A percentile compares a stretch with the other conserved stretches of the same genome.
These are phyloP conservation scores for Coccinonectria pachysandricola DNA, from an alignment of 2,329 filamentous ascomycete species.

Conservation along the genomic window DNA sequence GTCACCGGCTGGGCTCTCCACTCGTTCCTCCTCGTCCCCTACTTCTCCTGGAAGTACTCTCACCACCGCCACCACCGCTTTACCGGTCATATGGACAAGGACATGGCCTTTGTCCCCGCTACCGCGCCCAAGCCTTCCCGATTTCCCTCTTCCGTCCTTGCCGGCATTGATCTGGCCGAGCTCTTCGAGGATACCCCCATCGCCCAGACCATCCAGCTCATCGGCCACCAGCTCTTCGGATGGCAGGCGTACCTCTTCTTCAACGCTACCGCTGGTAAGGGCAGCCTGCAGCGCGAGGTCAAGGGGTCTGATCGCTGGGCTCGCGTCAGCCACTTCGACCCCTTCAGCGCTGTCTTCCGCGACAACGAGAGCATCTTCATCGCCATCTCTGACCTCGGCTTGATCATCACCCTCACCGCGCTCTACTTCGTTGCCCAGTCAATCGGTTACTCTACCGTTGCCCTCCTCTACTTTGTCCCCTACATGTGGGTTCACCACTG, in stretches of 20 bases:
- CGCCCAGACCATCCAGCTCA: conserved; percentile 40
- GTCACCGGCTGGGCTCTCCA: conserved; percentile 54
- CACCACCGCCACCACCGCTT: conserved; percentile 61
- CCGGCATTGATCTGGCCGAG: conserved; percentile 36
- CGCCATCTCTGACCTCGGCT: conserved; percentile 48
- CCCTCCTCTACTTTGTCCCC: conserved; percentile 51
- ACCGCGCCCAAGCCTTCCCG: conserved; percentile 28
- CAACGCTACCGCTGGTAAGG: conserved; percentile 41
- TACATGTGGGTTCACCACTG: conserved; percentile 64
- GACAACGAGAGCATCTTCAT: conserved; percentile 46
- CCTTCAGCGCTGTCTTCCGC: conserved; percentile 50
- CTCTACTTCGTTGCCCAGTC: conserved; percentile 42
- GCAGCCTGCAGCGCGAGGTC: conserved; percentile 35
- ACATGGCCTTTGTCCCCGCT: conserved; percentile 53
- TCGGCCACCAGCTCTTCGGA: conserved; percentile 53
- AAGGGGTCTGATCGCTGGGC: conserved; percentile 25
- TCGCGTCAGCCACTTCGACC: conserved; percentile 49
- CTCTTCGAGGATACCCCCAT: conserved; percentile 55
- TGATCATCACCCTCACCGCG: conserved; percentile 37
- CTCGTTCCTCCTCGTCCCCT: conserved; percentile 56
- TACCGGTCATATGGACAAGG: conserved; percentile 57
- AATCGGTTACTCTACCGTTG: conserved; percentile 46
- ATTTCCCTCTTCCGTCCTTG: conserved; percentile 22
- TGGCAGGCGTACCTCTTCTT: conserved; percentile 55
- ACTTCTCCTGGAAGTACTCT: conserved; percentile 63